A percentile compares a stretch with the other conserved stretches of the same genome.
phyloP scores from a whole-genome alignment of 352 stramenopile species.

The Elongisporangium anandrum region DNA sequence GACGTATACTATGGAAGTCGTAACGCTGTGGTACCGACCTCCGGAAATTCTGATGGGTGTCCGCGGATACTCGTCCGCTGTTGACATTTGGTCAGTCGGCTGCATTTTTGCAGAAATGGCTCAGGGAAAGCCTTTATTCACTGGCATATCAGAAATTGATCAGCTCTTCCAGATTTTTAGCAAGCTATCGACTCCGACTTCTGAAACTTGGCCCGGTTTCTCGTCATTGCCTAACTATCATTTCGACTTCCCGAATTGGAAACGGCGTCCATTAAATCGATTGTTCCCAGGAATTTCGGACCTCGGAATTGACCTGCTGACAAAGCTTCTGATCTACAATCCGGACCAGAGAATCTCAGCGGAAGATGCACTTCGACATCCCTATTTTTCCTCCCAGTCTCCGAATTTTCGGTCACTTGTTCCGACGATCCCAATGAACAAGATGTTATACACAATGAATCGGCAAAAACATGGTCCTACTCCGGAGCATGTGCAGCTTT shows the following conservation, averaged over 20 bases:
- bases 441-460: conserved; percentile 70
- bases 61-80: conserved; percentile 72
- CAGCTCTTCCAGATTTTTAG: conserved; percentile 87
- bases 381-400: conserved; percentile 62
- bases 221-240: conserved; percentile 96
- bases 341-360: conserved; percentile 79
- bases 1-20: conserved; percentile 89
- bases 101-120: conserved; percentile 99
- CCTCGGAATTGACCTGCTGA: conserved; percentile 67
- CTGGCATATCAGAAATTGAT: conserved; percentile 74
- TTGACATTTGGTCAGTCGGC: conserved; percentile 94
- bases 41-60: conserved; percentile 90
- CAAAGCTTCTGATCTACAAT: conserved; percentile 77
- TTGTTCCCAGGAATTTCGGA: conserved; percentile 71
- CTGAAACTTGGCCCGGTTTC: conserved; percentile 96
- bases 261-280: conserved; percentile 55
- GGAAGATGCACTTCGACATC: conserved; percentile 76
- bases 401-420: conserved; percentile 38
- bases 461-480: conserved; percentile 37
- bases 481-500: conserved; percentile 71
- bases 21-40: conserved; percentile 90
- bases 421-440: conserved; percentile 72
- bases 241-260: conserved; percentile 87
- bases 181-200: conserved; percentile 96
- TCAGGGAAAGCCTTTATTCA: conserved; percentile 79